Evolutionary conservation across 2,329 filamentous ascomycete genomes (phyloP), one percentile per base, ranked within the genome.

Genomic region (Daldinia eschscholtzii): DNA sequence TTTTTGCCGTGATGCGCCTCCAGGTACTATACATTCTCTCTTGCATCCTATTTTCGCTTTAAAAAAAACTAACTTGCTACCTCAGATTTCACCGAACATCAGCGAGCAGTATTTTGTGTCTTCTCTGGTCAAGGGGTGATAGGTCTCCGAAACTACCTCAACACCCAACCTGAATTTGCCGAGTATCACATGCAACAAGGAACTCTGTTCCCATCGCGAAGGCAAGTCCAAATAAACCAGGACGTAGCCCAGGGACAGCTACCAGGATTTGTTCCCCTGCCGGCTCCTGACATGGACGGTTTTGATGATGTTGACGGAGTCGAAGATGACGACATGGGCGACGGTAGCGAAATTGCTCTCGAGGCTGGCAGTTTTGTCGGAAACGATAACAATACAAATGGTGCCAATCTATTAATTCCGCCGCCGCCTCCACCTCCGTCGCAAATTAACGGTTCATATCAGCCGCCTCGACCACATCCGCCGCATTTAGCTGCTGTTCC

Each of bases 31-130:
- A 83, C 68, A 18, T 15, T 33, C n/a, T 9, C n/a, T 46, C 7
- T 39, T 46, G 13, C 7, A 4, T 61, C 33, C 23, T 18, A 10
- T 61, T 20, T 10, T 10, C 15, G 41, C 23, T 7, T 7, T 23
- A 2, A 58, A 20, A 58, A 20, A 44, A 64, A 57, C 78, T 82
- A 61, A 82, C 68, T 23, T 15, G 5, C n/a, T 39, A 4, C 37
- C 6, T 2, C 63, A 90, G 96, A 98, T 80, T 99, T 99, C 79
- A 98, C 94, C 18, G 92, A 95, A 53, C 94, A 98, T 77, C 96
- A 99, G 79, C 90, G 96, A 70, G 91, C 95, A 59, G 93, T 98
- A 6, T 99, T 99, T 79, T 99, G 96, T 77, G 96, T 99, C 61
- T 99, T 99, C 80, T 98, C 94, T 1, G 95, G 96, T 5, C 87